Base-by-base conservation (phyloP, 306 rosid genomes). In the Quercus bicolor region DNA sequence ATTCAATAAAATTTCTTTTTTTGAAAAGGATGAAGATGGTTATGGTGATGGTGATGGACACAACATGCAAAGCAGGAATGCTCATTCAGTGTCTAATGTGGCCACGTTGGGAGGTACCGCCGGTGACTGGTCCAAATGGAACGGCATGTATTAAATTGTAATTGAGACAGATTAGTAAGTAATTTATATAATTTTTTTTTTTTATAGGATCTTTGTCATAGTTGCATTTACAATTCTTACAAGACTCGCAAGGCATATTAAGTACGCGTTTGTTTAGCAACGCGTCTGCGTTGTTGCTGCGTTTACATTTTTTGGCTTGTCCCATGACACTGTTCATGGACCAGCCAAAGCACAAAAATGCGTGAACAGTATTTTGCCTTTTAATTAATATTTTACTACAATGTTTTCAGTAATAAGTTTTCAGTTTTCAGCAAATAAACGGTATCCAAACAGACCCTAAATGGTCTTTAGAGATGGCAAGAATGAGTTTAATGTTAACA, bases 391-490 rank as follows among this genome's bases (percentile, higher is more conserved):
- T 34, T 34, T 34, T 5, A 0, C 0, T 34, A 34, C 2, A 34
- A 0, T 34, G 0, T 5, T 34, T 34, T 34, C 0, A 34, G 0
- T 0, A 34, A 34, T 5, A 34, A 34, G 0, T 34, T 34, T 34
- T 33, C 2, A 5, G 0, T 34, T 34, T 34, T 34, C 8, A 34
- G 0, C 2, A 34, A 34, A 34, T 34, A 34, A 34, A 0, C 2
- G 6, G 8, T 34, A 34, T 34, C 2, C 40, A 34, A 34, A 5
- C 8, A 34, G 0, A 5, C 0, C 2, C 8, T 34, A 34, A 34
- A 0, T 94, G 93, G 97, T 94, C 97, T 51, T 90, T 90, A 81
- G 94, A 85, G 97, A 93, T 53, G 98, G 98, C 61, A 92, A 87
- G 82, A 90, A 94, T 85, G 97, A 94, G 76, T 92, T 92, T 79